Base-by-base conservation (phyloP, 2,329 filamentous ascomycete species). In the Mycocentrospora acerina region DNA sequence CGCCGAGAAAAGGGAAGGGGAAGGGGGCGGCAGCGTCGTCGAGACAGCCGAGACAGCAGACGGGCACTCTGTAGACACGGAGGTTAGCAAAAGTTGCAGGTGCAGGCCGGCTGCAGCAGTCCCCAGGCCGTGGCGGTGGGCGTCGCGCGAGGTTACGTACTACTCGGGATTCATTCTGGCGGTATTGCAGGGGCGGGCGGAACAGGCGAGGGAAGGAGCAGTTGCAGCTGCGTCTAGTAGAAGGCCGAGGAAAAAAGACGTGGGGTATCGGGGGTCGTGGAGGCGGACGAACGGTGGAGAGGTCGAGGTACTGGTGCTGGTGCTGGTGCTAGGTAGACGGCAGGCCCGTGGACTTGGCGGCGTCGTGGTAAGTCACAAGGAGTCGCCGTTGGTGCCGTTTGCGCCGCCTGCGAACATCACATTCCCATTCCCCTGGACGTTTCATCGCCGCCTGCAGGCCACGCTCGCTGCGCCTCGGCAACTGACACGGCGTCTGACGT, bases 141-240 rank as follows among this genome's bases (percentile, higher is more conserved):
- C 35, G 37, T 44, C 37, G 53, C 51, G 46, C 48, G 46, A 53
- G 55, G 59, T 51, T 62, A 83, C 86, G 69, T 83, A 93, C 88
- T 80, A 93, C 88, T 93, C 88, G 69, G 88, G 88, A 80, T 93
- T 93, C 88, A 93, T 93, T 68, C 62, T 88, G 78, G 71, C 59
- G 55, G 55, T 41, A 36, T 37, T 48, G 45, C 35, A n/a, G n/a
- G n/a, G 46, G 36, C 29, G 32, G 37, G 24, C 13, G 38, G 32
- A 24, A 28, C 37, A 35, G 32, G 39, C 37, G 41, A 28, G 38
- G 37, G 48, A 37, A 35, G 38, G 45, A 29, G 33, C 37, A 25
- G 39, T 44, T 38, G 19, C 5, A 9, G 19, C 19, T 35, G 33
- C 27, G 34, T 46, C 35, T 47, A 37, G 46, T 33, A 35, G 40